phyloP scores from a whole-genome alignment of 345 rosid genomes.

The Diplotaxis tenuifolia region DNA sequence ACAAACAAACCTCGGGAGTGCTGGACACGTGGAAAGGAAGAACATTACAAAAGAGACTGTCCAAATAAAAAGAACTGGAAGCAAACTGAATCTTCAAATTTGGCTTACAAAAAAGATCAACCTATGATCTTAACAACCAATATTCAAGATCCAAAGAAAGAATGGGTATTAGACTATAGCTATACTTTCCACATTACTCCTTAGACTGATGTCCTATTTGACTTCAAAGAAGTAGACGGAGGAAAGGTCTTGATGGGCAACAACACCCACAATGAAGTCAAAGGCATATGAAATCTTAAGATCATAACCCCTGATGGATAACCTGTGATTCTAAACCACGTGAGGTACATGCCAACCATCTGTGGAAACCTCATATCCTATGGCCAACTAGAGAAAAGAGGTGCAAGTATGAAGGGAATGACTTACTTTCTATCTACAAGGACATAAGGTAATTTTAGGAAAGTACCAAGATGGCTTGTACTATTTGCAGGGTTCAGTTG shows the following conservation, averaged over 20 bases:
- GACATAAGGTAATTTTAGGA: not conserved
- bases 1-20: not conserved
- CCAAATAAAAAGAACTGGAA: not conserved
- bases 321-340: not conserved
- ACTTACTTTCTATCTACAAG: not conserved
- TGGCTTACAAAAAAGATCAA: not conserved
- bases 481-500: not conserved
- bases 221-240: not conserved
- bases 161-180: not conserved
- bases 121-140: not conserved
- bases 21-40: not conserved
- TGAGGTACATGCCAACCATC: not conserved
- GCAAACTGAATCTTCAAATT: not conserved
- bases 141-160: not conserved
- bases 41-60: not conserved
- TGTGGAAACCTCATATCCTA: not conserved
- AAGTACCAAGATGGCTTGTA: not conserved
- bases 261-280: not conserved
- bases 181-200: not conserved
- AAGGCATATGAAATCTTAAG: not conserved
- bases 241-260: not conserved
- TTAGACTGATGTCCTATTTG: not conserved
- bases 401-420: not conserved
- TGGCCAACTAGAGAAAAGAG: not conserved
- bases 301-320: not conserved